Evolutionary conservation across 495 filamentous ascomycete species (phyloP), one percentile per base, ranked within the genome.

Genomic region (Neurospora tetraspora): DNA sequence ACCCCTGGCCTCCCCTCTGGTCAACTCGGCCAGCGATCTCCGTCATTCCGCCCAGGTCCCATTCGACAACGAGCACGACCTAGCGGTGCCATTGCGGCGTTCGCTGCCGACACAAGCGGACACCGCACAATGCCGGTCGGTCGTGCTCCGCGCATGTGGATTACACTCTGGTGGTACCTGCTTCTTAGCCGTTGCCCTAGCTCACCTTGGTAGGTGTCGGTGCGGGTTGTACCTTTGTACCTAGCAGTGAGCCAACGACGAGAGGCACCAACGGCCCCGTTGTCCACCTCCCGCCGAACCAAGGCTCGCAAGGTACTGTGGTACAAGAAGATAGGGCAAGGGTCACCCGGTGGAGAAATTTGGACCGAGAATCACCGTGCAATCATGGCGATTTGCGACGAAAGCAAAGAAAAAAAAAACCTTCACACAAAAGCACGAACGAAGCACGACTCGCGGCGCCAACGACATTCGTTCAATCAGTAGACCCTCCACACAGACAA

Each of bases 401-500:
- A 18, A 70, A 31, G 7, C 3, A 16, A 40, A 7, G 6, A 34
- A 34, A 34, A 34, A 61, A 61, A 61, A 61, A 34, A 34, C 47
- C 47, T 59, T 59, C 11, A 27, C 23, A 27, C 23, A 59, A 61
- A 34, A 34, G 53, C 53, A 61, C 72, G 69, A 69, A 71, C 37
- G 69, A 73, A 68, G 68, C 71, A 45, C 71, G 71, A 70, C 72
- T 71, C 43, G 69, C 69, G 72, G 40, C 65, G 43, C 69, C 72
- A 69, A 69, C 68, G 68, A 70, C 68, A 70, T 53, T 5, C 53
- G 23, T 61, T 61, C 53, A 31, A 14, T 31, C 27, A 61, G 53
- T 34, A 34, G 53, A 18, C 12, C 53, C 53, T 61, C 53, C 53
- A 61, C 53, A 16, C 14, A 61, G 12, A 31, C 53, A 61, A 61